phyloP scores from a whole-genome alignment of 2,329 filamentous ascomycete species.

The Tetracladium maxilliforme region DNA sequence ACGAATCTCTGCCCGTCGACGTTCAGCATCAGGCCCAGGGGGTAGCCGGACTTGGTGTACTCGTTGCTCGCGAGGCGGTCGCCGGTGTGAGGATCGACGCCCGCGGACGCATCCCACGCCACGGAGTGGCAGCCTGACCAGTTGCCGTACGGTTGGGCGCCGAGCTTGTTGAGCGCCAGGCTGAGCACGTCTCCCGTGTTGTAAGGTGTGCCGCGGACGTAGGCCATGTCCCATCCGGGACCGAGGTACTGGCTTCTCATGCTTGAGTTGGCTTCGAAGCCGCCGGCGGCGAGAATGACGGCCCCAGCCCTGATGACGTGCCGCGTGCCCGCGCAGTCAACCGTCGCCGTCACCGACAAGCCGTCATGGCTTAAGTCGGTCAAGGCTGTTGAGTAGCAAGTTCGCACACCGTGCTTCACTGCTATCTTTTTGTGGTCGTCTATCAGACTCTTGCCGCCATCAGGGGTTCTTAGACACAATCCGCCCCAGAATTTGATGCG shows the following conservation, averaged over 20 bases:
- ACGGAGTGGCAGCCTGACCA: slow-evolving; percentile 52
- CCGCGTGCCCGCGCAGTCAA: too few relatives aligned
- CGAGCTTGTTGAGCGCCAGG: slow-evolving; percentile 32
- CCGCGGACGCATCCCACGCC: slow-evolving; percentile 49
- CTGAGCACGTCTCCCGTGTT: slow-evolving; percentile 45
- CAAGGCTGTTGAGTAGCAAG: too few relatives aligned
- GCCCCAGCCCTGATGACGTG: slow-evolving; percentile 19
- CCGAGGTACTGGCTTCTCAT: slow-evolving; percentile 38
- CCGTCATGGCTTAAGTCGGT: too few relatives aligned
- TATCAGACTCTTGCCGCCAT: slow-evolving; percentile 45
- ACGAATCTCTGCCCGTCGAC: slow-evolving; percentile 43
- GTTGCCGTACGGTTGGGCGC: slow-evolving; percentile 37
- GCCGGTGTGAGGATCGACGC: slow-evolving; percentile 32
- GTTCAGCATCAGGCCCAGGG: slow-evolving; percentile 52
- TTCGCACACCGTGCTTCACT: slow-evolving; percentile 21
- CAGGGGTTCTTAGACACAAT: slow-evolving; percentile 39
- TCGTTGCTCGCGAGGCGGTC: slow-evolving; percentile 47
- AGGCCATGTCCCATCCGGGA: slow-evolving; percentile 45
- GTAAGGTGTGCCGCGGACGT: slow-evolving; percentile 47
- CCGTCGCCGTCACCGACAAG: too few relatives aligned
- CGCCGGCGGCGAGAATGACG: slow-evolving; percentile 42
- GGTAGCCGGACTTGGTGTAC: slow-evolving; percentile 56
- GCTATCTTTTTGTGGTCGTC: slow-evolving; percentile 30
- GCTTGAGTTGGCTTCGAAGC: slow-evolving; percentile 45
- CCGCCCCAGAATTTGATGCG: slow-evolving; percentile 54